phyloP scores from a whole-genome alignment of 305 asterid species.

The Solanum hybrid region DNA sequence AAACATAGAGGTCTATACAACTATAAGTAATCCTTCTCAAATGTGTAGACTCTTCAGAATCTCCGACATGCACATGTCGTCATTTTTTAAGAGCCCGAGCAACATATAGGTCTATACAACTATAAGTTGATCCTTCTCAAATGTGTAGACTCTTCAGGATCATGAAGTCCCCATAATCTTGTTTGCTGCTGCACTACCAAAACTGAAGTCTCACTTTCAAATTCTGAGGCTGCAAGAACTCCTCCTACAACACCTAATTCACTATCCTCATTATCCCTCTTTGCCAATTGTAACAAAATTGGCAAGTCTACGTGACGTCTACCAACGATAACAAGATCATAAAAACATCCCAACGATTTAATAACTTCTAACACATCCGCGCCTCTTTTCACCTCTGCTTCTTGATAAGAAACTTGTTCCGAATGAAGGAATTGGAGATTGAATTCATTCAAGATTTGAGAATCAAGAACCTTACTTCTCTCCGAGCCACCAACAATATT shows the following conservation, averaged over 20 bases:
- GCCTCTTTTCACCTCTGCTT: slow-evolving; percentile 34
- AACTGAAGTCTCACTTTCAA: slow-evolving; percentile 32
- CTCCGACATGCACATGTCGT: background rate
- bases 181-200: slow-evolving; percentile 17
- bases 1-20: too few relatives aligned
- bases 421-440: slow-evolving; percentile 17
- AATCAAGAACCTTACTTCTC: slow-evolving; percentile 44
- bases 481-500: slow-evolving; percentile 45
- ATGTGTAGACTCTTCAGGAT: too few relatives aligned
- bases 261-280: slow-evolving; percentile 29
- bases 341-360: slow-evolving; percentile 27
- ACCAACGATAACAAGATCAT: slow-evolving; percentile 50
- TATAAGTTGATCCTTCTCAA: too few relatives aligned
- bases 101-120: background rate
- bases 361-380: slow-evolving; percentile 31
- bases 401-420: slow-evolving; percentile 22
- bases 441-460: slow-evolving; percentile 30
- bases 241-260: slow-evolving; percentile 55
- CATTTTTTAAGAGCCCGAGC: background rate
- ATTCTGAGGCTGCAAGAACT: slow-evolving; percentile 36
- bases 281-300: slow-evolving; percentile 30
- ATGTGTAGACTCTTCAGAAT: too few relatives aligned
- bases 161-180: background rate
- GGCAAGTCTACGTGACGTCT: slow-evolving; percentile 39
- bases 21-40: too few relatives aligned